phyloP scores from a whole-genome alignment of 495 filamentous ascomycete species.

The Aspergillus asperescens region DNA sequence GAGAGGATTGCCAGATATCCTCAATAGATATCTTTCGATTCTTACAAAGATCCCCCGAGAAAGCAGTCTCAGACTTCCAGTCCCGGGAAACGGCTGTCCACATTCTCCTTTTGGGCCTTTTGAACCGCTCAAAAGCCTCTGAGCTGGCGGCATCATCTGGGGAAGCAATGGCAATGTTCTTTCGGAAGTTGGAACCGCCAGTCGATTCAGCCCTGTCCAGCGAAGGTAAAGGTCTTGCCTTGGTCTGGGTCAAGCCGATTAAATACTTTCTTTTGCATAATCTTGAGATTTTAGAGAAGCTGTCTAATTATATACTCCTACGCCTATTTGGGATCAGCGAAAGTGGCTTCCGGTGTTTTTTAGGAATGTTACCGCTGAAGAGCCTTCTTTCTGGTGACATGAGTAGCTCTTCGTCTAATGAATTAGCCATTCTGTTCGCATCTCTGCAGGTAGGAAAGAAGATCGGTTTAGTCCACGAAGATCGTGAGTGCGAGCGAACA shows the following conservation, averaged over 20 bases:
- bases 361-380: constrained; percentile 43
- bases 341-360: constrained; percentile 49
- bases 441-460: constrained; percentile 77
- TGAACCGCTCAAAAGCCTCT: constrained; percentile 38
- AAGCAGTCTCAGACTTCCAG: constrained; percentile 6
- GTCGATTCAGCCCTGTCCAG: constrained; percentile 19
- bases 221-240: constrained; percentile 14
- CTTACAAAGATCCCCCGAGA: constrained; percentile 6
- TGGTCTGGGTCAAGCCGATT: constrained; percentile 35
- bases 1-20: constrained; percentile 29
- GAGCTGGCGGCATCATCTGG: constrained; percentile 62
- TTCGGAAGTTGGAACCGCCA: constrained; percentile 41
- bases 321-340: constrained; percentile 60
- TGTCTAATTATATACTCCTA: constrained; percentile 70
- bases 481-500: constrained; percentile 51
- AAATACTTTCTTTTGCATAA: constrained; percentile 40
- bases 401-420: constrained; percentile 38
- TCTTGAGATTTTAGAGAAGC: constrained; percentile 53
- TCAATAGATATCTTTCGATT: constrained; percentile 20
- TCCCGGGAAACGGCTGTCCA: constrained; percentile 21
- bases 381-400: constrained; percentile 39
- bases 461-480: constrained; percentile 65
- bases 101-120: constrained; percentile 34
- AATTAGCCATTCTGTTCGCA: constrained; percentile 58
- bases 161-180: constrained; percentile 55